Conservation (phyloP, 768 basidiomycete genomes). For the Asterophora lycoperdoides region DNA sequence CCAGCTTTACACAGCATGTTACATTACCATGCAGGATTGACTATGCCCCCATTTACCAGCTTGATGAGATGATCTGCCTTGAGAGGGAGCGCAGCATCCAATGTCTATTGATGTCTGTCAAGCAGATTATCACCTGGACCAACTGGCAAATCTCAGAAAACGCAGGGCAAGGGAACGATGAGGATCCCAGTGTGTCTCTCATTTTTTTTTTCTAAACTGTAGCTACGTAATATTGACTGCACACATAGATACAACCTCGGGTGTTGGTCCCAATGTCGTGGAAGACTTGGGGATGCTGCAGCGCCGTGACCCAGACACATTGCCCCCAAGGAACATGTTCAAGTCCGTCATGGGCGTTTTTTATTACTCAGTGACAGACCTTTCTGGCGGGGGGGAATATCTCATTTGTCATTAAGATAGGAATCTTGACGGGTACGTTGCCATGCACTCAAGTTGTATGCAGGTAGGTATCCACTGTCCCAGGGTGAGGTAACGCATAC, state of each 20-base stretch:
- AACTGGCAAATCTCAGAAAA: slow-evolving; percentile 44
- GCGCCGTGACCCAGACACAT: slow-evolving; percentile 67
- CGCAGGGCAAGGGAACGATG: slow-evolving; percentile 52
- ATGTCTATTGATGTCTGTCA: slow-evolving; percentile 56
- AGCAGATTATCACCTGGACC: slow-evolving; percentile 38
- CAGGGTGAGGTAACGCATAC: slow-evolving; percentile 55
- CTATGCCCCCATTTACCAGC: too few species aligned
- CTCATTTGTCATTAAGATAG: slow-evolving; percentile 70
- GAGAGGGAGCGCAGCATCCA: slow-evolving; percentile 42
- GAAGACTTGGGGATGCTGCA: slow-evolving; percentile 54
- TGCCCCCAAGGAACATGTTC: slow-evolving; percentile 60
- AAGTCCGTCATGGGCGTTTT: slow-evolving; percentile 47
- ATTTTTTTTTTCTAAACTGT: too few species aligned
- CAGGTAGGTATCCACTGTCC: slow-evolving; percentile 73
- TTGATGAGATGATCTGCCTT: slow-evolving; percentile 50
- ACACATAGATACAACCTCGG: slow-evolving; percentile 47
- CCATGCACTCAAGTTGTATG: too few species aligned
- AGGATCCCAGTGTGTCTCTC: slow-evolving; percentile 54
- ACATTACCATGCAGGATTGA: too few species aligned
- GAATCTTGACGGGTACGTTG: slow-evolving; percentile 50
- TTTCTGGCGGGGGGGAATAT: slow-evolving; percentile 59
- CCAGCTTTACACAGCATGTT: too few species aligned
- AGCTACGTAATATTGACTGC: not conserved
- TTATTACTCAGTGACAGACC: slow-evolving; percentile 34
- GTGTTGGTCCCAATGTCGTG: slow-evolving; percentile 37